A percentile compares a stretch with the other conserved stretches of the same genome.
Evolutionary conservation across 2,329 filamentous ascomycete species (phyloP).

Genomic region (Phialophora verrucosa): DNA sequence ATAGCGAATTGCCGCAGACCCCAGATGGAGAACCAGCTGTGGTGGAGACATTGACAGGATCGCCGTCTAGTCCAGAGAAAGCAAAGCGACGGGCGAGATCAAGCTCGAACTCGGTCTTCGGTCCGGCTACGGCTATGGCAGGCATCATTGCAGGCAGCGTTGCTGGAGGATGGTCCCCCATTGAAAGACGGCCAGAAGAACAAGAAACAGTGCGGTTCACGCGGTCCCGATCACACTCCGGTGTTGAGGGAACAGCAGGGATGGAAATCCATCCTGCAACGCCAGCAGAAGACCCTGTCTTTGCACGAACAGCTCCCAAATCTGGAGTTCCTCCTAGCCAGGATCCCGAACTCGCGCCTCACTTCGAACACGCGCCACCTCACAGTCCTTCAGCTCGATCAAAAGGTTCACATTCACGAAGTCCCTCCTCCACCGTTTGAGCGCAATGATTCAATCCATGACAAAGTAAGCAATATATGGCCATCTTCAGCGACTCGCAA

Average conservation of each 20-base stretch:
- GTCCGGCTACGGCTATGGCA: conserved; percentile 68
- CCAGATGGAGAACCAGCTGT: conserved; percentile 47
- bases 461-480: neutral
- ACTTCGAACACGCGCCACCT: conserved; percentile 51
- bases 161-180: conserved; percentile 65
- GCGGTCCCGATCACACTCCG: conserved; percentile 46
- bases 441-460: neutral
- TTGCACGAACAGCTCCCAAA: conserved; percentile 46
- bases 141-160: conserved; percentile 70
- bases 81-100: conserved; percentile 58
- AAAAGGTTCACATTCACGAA: conserved; percentile 34
- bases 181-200: conserved; percentile 53
- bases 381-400: conserved; percentile 31
- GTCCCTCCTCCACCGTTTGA: conserved; percentile 28
- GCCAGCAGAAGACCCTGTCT: conserved; percentile 52
- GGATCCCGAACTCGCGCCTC: conserved; percentile 52
- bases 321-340: conserved; percentile 53
- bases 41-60: conserved; percentile 46
- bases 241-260: conserved; percentile 49
- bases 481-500: neutral
- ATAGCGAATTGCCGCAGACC: conserved; percentile 51
- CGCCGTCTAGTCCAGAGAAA: conserved; percentile 62
- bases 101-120: conserved; percentile 64
- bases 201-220: conserved; percentile 48
- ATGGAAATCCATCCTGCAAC: conserved; percentile 57